Conservation (phyloP, 2,329 filamentous ascomycete genomes). For the Penicillium sp. region DNA sequence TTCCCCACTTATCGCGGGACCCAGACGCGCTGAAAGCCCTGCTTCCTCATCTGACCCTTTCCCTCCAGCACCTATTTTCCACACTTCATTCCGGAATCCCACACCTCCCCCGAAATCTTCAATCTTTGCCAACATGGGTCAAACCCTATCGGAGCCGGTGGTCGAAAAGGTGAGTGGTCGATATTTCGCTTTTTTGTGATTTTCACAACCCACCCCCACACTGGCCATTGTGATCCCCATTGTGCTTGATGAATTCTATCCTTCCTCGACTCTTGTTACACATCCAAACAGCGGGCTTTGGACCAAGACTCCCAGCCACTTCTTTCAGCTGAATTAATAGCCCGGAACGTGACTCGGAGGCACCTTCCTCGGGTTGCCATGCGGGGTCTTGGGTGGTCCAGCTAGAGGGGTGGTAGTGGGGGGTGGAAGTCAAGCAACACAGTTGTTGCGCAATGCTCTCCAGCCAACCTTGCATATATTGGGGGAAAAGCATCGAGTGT, state of each 20-base stretch:
- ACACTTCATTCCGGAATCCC: conserved; percentile 9
- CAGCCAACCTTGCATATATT: background rate
- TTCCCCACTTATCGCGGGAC: conserved; percentile 27
- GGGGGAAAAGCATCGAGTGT: background rate
- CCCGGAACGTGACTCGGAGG: background rate
- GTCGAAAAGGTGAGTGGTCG: conserved; percentile 83
- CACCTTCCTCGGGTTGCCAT: conserved; percentile 7
- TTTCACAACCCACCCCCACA: conserved; percentile 28
- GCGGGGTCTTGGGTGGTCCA: conserved; percentile 7
- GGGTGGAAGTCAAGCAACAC: conserved; percentile 1
- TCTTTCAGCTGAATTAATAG: background rate
- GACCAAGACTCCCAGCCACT: background rate
- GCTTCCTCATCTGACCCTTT: conserved; percentile 30
- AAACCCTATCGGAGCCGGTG: conserved; percentile 98
- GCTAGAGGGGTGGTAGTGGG: conserved; percentile 8
- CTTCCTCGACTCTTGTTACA: background rate
- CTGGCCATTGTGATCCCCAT: conserved; percentile 15
- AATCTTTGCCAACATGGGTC: conserved; percentile 70
- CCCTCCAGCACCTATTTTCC: conserved; percentile 22
- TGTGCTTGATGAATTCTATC: background rate
- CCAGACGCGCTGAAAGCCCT: conserved; percentile 28
- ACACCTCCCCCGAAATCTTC: conserved; percentile 19
- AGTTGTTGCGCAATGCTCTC: conserved; percentile 1
- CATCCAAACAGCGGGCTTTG: background rate
- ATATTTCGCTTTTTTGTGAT: conserved; percentile 7